Evolutionary conservation across 306 rosid species (phyloP), one percentile per base, ranked within the genome.

Genomic region (Citrullus amarus): DNA sequence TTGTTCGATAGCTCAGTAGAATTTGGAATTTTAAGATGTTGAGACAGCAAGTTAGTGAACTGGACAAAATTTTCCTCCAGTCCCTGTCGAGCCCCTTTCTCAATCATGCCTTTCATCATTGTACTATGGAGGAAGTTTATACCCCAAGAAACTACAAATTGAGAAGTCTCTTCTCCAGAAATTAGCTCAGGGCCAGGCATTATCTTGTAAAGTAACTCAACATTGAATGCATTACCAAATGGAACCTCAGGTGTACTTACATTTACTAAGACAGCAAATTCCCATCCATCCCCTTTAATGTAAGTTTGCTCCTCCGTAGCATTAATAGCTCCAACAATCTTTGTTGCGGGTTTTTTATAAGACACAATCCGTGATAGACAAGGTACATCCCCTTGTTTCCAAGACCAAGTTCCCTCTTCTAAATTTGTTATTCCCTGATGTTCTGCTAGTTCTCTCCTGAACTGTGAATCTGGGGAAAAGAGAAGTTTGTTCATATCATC

Each of bases 191-290:
- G 86, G 63, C 90, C 90, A 6, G 89, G 88, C 82, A 80, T 79
- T 87, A 95, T 88, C 96, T 89, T 90, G 91, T 90, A 92, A 83
- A 95, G 95, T 82, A 95, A 75, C 82, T 92, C 93, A 32, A 86
- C 80, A 79, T 68, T 84, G 83, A 95, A 95, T 38, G 91, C 39
- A 81, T 80, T 89, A 20, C 98, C 98, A 79, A 82, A 89, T 39
- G 95, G 97, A n/a, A 88, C 98, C 55, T 95, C 97, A 0, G 98
- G 96, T 6, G 97, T 91, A 78, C 85, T 83, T 48, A 91, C 93
- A 67, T 71, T 85, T 36, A 83, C 84, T 34, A 82, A 84, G 54
- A 92, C 85, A 66, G 81, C 86, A 87, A 81, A 91, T 78, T 90
- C 96, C 68, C 81, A 85, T 77, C 87, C 89, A 53, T 80, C 78